Conservation (phyloP, 495 filamentous ascomycete genomes). For the Parmelia sp. region DNA sequence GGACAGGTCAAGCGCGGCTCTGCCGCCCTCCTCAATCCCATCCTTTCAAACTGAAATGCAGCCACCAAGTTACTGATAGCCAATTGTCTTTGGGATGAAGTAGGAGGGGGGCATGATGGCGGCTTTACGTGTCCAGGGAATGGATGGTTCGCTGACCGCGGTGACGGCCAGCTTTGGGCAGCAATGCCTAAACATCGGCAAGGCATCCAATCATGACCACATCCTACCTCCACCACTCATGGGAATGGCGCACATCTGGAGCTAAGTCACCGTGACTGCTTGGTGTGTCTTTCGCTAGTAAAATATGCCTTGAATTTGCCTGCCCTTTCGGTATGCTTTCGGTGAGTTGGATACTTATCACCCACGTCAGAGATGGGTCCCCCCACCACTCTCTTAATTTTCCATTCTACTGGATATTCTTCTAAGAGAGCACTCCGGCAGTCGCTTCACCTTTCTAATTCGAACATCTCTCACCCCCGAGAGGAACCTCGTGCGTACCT, state of each 20-base stretch:
- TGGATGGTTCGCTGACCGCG: not conserved
- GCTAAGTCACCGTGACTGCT: not conserved
- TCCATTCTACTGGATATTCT: not conserved
- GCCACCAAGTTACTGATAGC: not conserved
- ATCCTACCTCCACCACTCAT: not conserved
- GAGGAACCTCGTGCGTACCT: not conserved
- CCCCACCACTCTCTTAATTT: not conserved
- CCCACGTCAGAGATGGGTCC: not conserved
- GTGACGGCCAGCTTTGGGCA: not conserved
- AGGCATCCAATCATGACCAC: not conserved
- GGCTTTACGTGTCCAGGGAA: not conserved
- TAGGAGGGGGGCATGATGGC: not conserved
- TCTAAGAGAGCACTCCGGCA: not conserved
- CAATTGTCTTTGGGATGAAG: not conserved
- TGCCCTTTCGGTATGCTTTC: slow-evolving; percentile 6
- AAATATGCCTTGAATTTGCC: not conserved
- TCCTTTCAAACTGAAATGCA: not conserved
- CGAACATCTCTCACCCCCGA: not conserved
- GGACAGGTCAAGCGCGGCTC: not conserved
- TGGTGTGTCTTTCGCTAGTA: not conserved
- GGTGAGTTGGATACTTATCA: slow-evolving; percentile 8
- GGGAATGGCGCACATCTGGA: not conserved
- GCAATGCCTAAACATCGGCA: not conserved
- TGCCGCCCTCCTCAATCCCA: not conserved
- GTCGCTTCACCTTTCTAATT: not conserved